These are phyloP conservation scores for Trichosporon coremiiforme DNA, from an alignment of 1,284 basidiomycete species.

Conservation along the genomic window DNA sequence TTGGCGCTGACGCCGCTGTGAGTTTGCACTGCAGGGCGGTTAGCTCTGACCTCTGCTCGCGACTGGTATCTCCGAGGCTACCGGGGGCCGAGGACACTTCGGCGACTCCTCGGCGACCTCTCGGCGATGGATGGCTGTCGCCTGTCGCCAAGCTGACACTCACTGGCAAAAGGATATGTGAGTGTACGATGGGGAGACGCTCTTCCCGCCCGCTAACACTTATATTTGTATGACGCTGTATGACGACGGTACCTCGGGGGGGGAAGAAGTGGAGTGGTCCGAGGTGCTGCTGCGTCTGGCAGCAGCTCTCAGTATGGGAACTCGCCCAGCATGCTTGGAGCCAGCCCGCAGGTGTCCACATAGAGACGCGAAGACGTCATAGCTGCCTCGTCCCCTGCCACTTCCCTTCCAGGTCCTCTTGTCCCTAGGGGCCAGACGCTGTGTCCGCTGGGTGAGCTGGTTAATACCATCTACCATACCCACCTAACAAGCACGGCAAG, in stretches of 20 bases:
- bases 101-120: background rate
- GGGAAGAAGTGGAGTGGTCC: conserved; percentile 15
- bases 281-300: background rate
- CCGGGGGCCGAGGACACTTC: no score
- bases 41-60: background rate
- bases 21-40: conserved; percentile 22
- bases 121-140: background rate
- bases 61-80: no score
- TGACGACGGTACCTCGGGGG: background rate
- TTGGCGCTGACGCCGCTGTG: conserved; percentile 21
- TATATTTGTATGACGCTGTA: conserved; percentile 17
- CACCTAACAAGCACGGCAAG: background rate
- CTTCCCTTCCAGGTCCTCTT: background rate
- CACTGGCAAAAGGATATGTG: conserved; percentile 16
- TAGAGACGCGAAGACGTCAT: conserved; percentile 3
- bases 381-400: background rate
- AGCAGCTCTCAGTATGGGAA: conserved; percentile 2
- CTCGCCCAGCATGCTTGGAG: background rate
- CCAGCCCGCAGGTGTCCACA: background rate
- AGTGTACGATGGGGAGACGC: conserved; percentile 8
- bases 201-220: conserved; percentile 3
- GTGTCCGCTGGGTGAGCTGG: no score
- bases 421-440: conserved; percentile 1
- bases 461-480: no score
- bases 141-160: background rate